These are phyloP conservation scores for Phoma sp. DNA, from an alignment of 2,329 filamentous ascomycete genomes.

Conservation along the genomic window DNA sequence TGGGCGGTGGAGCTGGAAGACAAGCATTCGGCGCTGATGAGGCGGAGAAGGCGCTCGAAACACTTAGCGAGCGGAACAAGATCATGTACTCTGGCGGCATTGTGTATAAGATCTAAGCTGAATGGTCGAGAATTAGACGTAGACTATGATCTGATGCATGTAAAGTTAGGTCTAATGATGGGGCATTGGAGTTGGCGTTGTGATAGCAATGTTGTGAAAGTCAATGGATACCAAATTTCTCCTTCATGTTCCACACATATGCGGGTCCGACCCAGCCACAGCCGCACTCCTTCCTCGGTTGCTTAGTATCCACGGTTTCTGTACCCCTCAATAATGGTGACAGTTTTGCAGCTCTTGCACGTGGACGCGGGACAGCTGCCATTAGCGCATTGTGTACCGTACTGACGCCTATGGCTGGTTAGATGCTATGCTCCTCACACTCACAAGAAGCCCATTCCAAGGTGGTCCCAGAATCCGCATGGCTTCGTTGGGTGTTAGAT, in stretches of 20 bases:
- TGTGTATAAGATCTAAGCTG: constrained; percentile 56
- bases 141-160: neutral
- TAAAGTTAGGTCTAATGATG: neutral
- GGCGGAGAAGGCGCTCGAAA: constrained; percentile 77
- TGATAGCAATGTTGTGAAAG: neutral
- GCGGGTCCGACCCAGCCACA: too few relatives aligned
- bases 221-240: neutral
- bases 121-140: neutral
- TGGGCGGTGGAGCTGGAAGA: constrained; percentile 66
- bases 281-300: too few relatives aligned
- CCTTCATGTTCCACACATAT: too few relatives aligned
- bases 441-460: too few relatives aligned
- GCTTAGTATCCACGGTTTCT: too few relatives aligned
- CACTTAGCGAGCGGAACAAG: constrained; percentile 83
- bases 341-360: too few relatives aligned
- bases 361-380: too few relatives aligned
- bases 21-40: constrained; percentile 73
- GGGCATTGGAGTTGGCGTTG: neutral
- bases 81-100: constrained; percentile 73
- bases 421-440: too few relatives aligned
- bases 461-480: too few relatives aligned
- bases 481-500: too few relatives aligned
- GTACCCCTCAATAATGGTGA: constrained; percentile 13
- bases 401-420: too few relatives aligned
- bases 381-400: too few relatives aligned